Conservation (phyloP, 2,329 filamentous ascomycete genomes). For the Fusarium buxicola region DNA sequence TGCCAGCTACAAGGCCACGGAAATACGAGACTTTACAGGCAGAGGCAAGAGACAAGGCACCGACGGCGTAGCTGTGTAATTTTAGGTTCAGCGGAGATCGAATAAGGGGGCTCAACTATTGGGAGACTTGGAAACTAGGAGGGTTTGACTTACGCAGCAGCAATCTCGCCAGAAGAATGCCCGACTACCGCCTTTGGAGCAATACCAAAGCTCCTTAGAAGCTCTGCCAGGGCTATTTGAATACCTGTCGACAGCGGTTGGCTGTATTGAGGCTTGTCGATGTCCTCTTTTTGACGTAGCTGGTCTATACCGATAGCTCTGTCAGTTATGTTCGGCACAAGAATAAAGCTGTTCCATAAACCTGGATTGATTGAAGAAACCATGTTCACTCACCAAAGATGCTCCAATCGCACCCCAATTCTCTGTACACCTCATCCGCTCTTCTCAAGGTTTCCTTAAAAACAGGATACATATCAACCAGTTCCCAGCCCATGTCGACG, state of each 20-base stretch:
- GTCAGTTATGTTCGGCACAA: neutral
- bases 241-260: conserved; percentile 58
- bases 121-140: too few relatives aligned
- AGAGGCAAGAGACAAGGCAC: conserved; percentile 18
- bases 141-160: conserved; percentile 55
- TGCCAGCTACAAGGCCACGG: conserved; percentile 49
- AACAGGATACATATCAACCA: conserved; percentile 21
- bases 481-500: conserved; percentile 45
- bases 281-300: neutral
- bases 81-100: conserved; percentile 15
- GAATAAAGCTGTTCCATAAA: neutral
- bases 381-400: neutral
- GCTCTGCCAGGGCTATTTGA: conserved; percentile 58
- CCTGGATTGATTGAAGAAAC: too few relatives aligned
- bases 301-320: neutral
- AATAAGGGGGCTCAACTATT: conserved; percentile 14
- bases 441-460: conserved; percentile 20
- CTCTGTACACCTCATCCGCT: conserved; percentile 4
- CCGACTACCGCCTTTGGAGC: conserved; percentile 53
- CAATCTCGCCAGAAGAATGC: conserved; percentile 61
- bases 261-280: conserved; percentile 54
- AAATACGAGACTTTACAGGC: conserved; percentile 61
- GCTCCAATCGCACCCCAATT: conserved; percentile 1
- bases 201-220: conserved; percentile 55
- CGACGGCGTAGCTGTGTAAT: neutral